Base-by-base conservation (phyloP, 352 stramenopile species). In the Pythium aphanidermatum region DNA sequence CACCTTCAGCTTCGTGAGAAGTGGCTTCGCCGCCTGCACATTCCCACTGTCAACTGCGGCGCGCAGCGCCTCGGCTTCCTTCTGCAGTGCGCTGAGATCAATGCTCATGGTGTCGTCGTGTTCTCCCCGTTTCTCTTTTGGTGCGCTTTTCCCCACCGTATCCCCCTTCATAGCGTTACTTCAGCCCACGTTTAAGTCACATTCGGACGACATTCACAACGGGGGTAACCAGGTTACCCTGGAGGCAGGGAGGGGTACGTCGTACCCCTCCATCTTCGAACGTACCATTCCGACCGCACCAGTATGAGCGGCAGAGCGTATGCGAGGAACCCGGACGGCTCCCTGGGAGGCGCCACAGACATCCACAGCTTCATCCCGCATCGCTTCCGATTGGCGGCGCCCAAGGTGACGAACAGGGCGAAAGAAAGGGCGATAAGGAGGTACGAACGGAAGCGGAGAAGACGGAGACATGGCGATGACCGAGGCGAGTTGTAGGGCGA, bases 221-320 rank as follows among this genome's bases (percentile, higher is more conserved):
- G n/a, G n/a, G n/a, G n/a, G n/a, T n/a, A n/a, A n/a, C n/a, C n/a
- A n/a, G n/a, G n/a, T n/a, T n/a, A n/a, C n/a, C n/a, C n/a, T n/a
- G n/a, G n/a, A n/a, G n/a, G n/a, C n/a, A n/a, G n/a, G n/a, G n/a
- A n/a, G n/a, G n/a, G n/a, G n/a, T n/a, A n/a, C n/a, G n/a, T n/a
- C n/a, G n/a, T n/a, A n/a, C n/a, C n/a, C n/a, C n/a, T n/a, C n/a
- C n/a, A n/a, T n/a, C n/a, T n/a, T n/a, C n/a, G n/a, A n/a, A n/a
- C n/a, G n/a, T n/a, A n/a, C n/a, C n/a, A n/a, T n/a, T n/a, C n/a
- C n/a, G n/a, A 13, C 13, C 28, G 8, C 13, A 13, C 28, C 21
- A 46, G 27, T 13, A 89, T 89, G 77, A 89, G 77, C 72, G 77
- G 77, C 0, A 40, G 77, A 41, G 68, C 77, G 35, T 89, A 86